Percentiles rank a stretch among this genome's conserved stretches.
phyloP scores from a whole-genome alignment of 805 yeast genomes.

The Candida ficus region DNA sequence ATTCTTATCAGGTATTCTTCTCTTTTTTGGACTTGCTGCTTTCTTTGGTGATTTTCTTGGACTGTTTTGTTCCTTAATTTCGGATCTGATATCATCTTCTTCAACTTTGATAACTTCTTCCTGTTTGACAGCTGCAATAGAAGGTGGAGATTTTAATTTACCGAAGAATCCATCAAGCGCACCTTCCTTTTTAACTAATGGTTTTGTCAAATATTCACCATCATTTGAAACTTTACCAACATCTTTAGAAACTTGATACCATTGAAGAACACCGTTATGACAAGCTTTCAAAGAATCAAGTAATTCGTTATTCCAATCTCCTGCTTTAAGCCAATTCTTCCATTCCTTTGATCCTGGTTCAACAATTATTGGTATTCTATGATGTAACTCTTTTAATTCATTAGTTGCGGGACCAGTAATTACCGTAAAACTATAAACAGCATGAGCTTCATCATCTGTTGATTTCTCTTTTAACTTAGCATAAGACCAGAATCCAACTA shows the following conservation, averaged over 20 bases:
- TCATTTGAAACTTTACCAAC: constrained; percentile 61
- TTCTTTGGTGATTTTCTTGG: not conserved
- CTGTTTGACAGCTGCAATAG: constrained; percentile 2
- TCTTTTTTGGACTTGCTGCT: constrained; percentile 1
- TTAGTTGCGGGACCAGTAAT: constrained; percentile 68
- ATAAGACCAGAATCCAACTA: constrained; percentile 53
- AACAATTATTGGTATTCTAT: constrained; percentile 71
- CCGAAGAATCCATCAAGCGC: constrained; percentile 14
- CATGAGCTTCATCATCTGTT: constrained; percentile 12
- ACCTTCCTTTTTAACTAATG: constrained; percentile 15
- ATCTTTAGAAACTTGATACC: constrained; percentile 50
- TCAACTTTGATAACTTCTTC: not conserved
- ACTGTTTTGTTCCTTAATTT: not conserved
- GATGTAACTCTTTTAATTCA: constrained; percentile 63
- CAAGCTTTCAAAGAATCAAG: constrained; percentile 36
- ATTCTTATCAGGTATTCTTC: not conserved
- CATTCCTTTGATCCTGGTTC: constrained; percentile 55
- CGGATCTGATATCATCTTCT: too few relatives aligned
- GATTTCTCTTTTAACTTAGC: constrained; percentile 9
- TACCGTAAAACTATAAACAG: constrained; percentile 53
- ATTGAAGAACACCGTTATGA: constrained; percentile 35
- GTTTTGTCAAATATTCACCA: constrained; percentile 28
- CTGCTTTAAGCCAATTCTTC: constrained; percentile 55
- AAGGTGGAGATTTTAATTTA: not conserved
- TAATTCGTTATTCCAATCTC: constrained; percentile 36